A percentile compares a stretch with the other conserved stretches of the same genome.
phyloP scores from a whole-genome alignment of 371 early-diverging fungal genomes.

The Mortierella sp. region DNA sequence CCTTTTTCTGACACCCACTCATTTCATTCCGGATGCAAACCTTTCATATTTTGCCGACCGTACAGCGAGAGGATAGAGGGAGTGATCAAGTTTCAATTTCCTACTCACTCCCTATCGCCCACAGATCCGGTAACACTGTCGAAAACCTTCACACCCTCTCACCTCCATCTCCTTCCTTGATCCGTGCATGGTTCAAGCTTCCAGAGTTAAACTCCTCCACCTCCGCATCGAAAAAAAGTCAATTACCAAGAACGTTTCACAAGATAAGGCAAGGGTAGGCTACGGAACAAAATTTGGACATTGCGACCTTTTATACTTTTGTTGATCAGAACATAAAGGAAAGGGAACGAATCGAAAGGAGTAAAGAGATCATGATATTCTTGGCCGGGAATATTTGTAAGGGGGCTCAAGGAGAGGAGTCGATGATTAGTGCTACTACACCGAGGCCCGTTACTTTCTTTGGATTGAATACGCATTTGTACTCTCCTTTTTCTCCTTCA shows the following conservation, averaged over 20 bases:
- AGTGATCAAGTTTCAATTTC: background rate
- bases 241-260: background rate
- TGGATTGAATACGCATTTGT: background rate
- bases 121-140: background rate
- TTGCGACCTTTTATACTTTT: background rate
- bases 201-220: background rate
- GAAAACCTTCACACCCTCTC: background rate
- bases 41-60: background rate
- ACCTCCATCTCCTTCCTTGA: background rate
- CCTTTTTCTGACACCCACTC: background rate
- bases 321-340: background rate
- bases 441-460: background rate
- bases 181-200: background rate
- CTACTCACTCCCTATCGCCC: background rate
- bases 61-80: background rate
- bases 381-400: background rate
- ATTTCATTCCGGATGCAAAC: background rate
- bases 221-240: background rate
- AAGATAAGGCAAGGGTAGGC: background rate
- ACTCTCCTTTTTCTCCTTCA: background rate
- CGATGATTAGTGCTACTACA: background rate
- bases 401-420: background rate
- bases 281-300: background rate
- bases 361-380: background rate
- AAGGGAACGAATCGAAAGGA: background rate